Evolutionary conservation across 108 stramenopile genomes (phyloP).

Genomic region (Skeletonema marinoi): DNA sequence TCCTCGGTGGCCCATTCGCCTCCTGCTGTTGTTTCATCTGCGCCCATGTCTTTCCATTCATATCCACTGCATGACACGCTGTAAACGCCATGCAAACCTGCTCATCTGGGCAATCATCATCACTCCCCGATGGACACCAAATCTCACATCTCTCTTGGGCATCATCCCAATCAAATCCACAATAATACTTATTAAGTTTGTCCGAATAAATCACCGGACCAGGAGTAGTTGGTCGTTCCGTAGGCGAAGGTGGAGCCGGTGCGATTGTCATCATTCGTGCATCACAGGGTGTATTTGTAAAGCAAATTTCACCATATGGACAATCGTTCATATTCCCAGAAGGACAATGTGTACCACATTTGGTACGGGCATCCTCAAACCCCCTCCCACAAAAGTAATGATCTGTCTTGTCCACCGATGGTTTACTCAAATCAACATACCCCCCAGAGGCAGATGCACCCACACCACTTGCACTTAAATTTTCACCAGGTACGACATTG

Average conservation of each 20-base stretch:
- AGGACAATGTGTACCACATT: slow-evolving; percentile 41
- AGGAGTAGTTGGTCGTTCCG: slow-evolving; percentile 36
- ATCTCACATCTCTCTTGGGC: slow-evolving; percentile 47
- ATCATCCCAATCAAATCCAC: slow-evolving; percentile 47
- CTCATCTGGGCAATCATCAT: slow-evolving; percentile 48
- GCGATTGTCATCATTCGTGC: slow-evolving; percentile 36
- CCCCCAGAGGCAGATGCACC: slow-evolving; percentile 38
- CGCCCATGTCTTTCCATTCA: slow-evolving; percentile 37
- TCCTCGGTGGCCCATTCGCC: background rate
- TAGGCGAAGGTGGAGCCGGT: slow-evolving; percentile 33
- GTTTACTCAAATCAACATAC: slow-evolving; percentile 42
- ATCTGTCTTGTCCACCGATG: slow-evolving; percentile 35
- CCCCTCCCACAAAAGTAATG: slow-evolving; percentile 49
- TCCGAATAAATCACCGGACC: slow-evolving; percentile 28
- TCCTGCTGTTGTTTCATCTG: slow-evolving; percentile 28
- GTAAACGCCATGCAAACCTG: slow-evolving; percentile 48
- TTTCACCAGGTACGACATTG: slow-evolving; percentile 25
- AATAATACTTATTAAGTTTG: slow-evolving; percentile 50
- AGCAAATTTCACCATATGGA: slow-evolving; percentile 50
- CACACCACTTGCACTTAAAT: slow-evolving; percentile 30
- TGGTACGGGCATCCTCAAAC: slow-evolving; percentile 33
- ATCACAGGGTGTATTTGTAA: slow-evolving; percentile 49
- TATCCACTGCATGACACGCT: slow-evolving; percentile 35
- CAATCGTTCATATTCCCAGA: slow-evolving; percentile 47
- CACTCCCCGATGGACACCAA: slow-evolving; percentile 47